A percentile compares a stretch with the other conserved stretches of the same genome.
Evolutionary conservation across 2,329 filamentous ascomycete species (phyloP).

Genomic region (Fusarium graminum): DNA sequence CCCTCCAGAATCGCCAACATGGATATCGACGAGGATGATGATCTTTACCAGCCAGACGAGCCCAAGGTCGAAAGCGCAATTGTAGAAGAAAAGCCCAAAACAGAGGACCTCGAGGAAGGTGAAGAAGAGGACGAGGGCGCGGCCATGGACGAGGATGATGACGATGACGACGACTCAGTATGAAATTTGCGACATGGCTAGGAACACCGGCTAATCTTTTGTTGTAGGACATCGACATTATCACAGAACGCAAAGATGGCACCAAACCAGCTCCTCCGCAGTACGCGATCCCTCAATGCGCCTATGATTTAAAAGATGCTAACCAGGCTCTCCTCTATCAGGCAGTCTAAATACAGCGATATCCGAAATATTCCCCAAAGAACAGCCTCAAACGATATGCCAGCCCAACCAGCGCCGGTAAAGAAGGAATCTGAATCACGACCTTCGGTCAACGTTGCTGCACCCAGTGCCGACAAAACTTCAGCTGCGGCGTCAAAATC

Average conservation of each 20-base stretch:
- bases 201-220: constrained; percentile 10
- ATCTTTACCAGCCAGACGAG: constrained; percentile 75
- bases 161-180: constrained; percentile 61
- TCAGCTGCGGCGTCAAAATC: constrained; percentile 80
- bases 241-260: constrained; percentile 75
- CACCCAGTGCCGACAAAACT: constrained; percentile 65
- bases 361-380: constrained; percentile 75
- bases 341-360: constrained; percentile 73
- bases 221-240: constrained; percentile 74
- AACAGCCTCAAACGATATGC: constrained; percentile 65
- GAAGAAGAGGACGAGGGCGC: constrained; percentile 73
- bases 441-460: constrained; percentile 51
- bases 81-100: constrained; percentile 52
- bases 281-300: constrained; percentile 57
- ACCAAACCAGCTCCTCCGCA: constrained; percentile 69
- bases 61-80: constrained; percentile 55
- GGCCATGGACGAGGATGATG: constrained; percentile 65
- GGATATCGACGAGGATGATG: constrained; percentile 77
- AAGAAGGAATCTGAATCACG: constrained; percentile 62
- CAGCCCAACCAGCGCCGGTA: constrained; percentile 59
- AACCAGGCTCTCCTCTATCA: constrained; percentile 46
- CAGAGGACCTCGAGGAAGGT: constrained; percentile 72
- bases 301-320: constrained; percentile 6
- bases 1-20: constrained; percentile 56
- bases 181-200: background rate